Evolutionary conservation across 768 basidiomycete genomes (phyloP), one percentile per base, ranked within the genome.

Genomic region (Lentinula sp.): DNA sequence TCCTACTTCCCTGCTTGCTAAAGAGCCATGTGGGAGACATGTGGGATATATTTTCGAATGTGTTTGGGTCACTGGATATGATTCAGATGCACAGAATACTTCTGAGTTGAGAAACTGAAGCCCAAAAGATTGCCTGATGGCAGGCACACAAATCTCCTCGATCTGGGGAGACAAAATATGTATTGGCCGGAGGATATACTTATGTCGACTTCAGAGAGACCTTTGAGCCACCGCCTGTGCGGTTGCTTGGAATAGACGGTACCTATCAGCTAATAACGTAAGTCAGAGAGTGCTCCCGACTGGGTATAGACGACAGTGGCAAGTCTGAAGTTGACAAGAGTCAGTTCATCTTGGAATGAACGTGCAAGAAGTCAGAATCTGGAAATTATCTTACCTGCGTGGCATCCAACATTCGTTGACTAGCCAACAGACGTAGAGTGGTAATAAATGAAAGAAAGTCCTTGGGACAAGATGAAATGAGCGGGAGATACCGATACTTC

Each of bases 401-500:
- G 60, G 23, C 40, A 39, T 59, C 39, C 45, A 52, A 52, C 13
- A 32, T 50, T 39, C 53, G 39, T 50, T 48, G 61, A 57, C 55
- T 42, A 49, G 51, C 55, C 37, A 43, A 43, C 40, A 5, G 53
- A 10, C 37, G 39, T 18, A 39, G 21, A 39, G n/a, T 37, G 16
- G 34, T 52, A 34, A 52, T 52, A 34, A 35, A 21, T n/a, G 34
- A 52, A 16, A 52, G 40, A 57, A 43, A 43, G 21, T 21, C 21
- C 46, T 48, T 72, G 73, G 73, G 40, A 70, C 65, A 62, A 45
- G 43, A 66, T 72, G 73, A 66, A 55, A 46, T 28, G 31, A 43
- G n/a, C 66, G 59, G 65, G 65, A 70, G 69, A 71, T 53, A 46
- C 60, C 54, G 54, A 61, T 49, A 42, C 46, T 55, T 54, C 32